phyloP scores from a whole-genome alignment of 139 green algal genomes.

The Deuterostichococcus epilithicus region DNA sequence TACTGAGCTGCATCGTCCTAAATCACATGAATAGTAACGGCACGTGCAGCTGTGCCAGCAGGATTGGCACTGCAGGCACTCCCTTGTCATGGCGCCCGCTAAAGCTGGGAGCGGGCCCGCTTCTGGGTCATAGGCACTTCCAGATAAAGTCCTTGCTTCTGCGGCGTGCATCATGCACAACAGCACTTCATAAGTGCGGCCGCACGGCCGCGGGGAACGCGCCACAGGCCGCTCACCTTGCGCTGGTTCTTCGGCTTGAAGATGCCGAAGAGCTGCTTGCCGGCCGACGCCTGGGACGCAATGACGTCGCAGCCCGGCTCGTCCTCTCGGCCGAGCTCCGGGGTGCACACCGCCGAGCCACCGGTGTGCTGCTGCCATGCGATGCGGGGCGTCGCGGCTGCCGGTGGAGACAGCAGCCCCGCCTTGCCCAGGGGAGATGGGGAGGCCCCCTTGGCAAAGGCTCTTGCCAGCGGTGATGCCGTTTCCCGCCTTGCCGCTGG shows the following conservation, averaged over 20 bases:
- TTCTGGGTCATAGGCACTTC: too few relatives aligned
- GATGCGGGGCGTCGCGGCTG: not conserved
- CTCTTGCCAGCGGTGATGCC: too few relatives aligned
- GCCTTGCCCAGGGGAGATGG: not conserved
- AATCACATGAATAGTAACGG: not conserved
- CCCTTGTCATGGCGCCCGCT: too few relatives aligned
- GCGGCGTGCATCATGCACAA: not conserved
- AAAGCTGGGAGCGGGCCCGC: too few relatives aligned
- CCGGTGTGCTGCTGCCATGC: constrained; percentile 1
- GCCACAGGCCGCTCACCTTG: constrained; percentile 22
- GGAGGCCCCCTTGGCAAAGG: not conserved
- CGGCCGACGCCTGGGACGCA: not conserved
- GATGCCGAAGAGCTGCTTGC: constrained; percentile 50
- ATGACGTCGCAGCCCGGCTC: not conserved
- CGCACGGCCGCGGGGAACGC: not conserved
- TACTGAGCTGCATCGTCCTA: not conserved
- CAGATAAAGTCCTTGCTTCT: not conserved
- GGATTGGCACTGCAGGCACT: too few relatives aligned
- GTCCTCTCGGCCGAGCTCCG: constrained; percentile 16
- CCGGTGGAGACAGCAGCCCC: not conserved
- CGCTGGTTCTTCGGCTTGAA: constrained; percentile 40
- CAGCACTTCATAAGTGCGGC: not conserved
- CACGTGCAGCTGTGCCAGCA: too few relatives aligned
- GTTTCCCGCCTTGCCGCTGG: not conserved
- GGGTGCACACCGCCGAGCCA: not conserved